Percentiles rank a stretch among this genome's conserved stretches.
These are phyloP conservation scores for Akanthomyces uredinophilus DNA, from an alignment of 2,329 filamentous ascomycete species.

Conservation along the genomic window DNA sequence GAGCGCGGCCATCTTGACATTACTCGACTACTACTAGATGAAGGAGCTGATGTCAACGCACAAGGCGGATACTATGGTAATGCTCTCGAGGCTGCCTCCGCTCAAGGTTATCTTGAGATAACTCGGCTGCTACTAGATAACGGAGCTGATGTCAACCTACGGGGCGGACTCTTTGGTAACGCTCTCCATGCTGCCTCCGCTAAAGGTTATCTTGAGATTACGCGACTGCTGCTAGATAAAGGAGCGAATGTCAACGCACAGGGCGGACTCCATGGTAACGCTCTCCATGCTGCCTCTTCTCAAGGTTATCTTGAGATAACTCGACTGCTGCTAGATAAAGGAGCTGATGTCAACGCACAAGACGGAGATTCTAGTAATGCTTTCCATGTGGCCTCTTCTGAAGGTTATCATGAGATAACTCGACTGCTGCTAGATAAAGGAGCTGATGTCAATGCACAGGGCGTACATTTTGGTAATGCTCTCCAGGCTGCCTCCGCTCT, in stretches of 20 bases:
- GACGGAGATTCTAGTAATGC: not conserved
- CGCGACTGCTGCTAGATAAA: not conserved
- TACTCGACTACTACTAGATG: not conserved
- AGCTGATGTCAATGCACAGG: not conserved
- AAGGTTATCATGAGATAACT: not conserved
- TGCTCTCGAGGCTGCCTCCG: not conserved
- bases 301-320: not conserved
- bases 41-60: not conserved
- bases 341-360: not conserved
- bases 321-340: not conserved
- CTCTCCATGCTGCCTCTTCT: not conserved
- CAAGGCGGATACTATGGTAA: not conserved
- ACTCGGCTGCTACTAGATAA: not conserved
- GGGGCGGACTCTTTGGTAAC: not conserved
- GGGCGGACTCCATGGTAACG: not conserved
- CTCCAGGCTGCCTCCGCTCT: not conserved
- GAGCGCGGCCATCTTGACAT: not conserved
- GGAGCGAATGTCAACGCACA: not conserved
- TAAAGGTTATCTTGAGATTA: not conserved
- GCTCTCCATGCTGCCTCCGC: not conserved
- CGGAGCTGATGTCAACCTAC: not conserved
- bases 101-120: not conserved
- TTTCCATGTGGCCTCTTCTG: not conserved
- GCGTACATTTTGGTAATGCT: not conserved
- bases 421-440: not conserved